Base-by-base conservation (phyloP, 2,329 filamentous ascomycete species). In the Penicillium freii region DNA sequence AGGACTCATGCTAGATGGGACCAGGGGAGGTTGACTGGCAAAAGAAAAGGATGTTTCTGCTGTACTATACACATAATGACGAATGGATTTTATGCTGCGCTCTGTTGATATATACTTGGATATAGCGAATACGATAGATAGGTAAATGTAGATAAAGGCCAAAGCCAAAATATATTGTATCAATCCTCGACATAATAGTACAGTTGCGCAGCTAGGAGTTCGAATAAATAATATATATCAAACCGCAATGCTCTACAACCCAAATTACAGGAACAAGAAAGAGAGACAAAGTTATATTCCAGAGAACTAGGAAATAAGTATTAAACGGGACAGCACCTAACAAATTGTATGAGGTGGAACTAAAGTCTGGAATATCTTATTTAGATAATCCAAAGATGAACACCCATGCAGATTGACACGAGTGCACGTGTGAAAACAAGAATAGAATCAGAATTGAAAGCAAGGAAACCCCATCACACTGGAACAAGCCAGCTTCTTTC, bases 61-160 rank as follows among this genome's bases (percentile, higher is more conserved):
- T 64, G 60, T 68, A 64, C 48, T 56, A 64, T 59, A 64, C 36
- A 63, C 25, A 58, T 62, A 63, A 66, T 62, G 58, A 62, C 50
- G 47, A 62, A 60, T 61, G 58, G 54, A 57, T 63, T 62, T 52
- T 56, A 55, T 51, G 40, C 29, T 56, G 40, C 53, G n/a, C 25
- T 43, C 47, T 40, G 13, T 51, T 27, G 10, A 40, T 36, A 33
- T 55, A 51, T 39, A 44, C 39, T 38, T 39, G 29, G 33, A 39
- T 39, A 49, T 17, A 38, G 13, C 11, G 34, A 44, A 31, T 23
- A 48, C 34, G 38, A 9, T 33, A 13, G 33, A 8, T 31, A 15
- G 7, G 44, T n/a, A 34, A 7, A 25, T 2, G 23, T 11, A 4
- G 1, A n/a, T n/a, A 3, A 23, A 13, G 15, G 23, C 15, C 1